Conservation (phyloP, 495 filamentous ascomycete species). For the Tetracladium marchalianum region DNA sequence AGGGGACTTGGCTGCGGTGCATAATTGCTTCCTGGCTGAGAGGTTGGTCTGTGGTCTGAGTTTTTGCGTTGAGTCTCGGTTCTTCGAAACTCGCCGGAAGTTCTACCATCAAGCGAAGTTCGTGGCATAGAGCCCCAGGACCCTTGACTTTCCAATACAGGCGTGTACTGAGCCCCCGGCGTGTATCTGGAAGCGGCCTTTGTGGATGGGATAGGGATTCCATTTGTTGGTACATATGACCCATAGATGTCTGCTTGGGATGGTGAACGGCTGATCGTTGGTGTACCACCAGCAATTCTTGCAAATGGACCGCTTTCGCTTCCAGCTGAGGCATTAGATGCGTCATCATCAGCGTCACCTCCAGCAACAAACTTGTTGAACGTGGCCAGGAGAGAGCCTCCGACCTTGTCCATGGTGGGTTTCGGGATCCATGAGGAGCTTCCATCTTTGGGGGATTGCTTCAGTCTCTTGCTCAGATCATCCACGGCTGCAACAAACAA, state of each 20-base stretch:
- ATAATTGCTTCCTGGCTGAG: conserved; percentile 10
- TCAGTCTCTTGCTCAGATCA: conserved; percentile 71
- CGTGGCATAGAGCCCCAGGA: conserved; percentile 33
- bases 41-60: conserved; percentile 30
- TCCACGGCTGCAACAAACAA: conserved; percentile 66
- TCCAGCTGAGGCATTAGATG: conserved; percentile 43
- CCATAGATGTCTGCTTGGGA: conserved; percentile 72
- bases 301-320: conserved; percentile 69
- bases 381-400: conserved; percentile 72
- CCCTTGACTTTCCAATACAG: conserved; percentile 18
- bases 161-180: conserved; percentile 31
- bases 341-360: conserved; percentile 60
- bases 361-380: conserved; percentile 95
- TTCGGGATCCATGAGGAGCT: conserved; percentile 72
- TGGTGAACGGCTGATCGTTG: conserved; percentile 70
- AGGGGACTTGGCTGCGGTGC: conserved; percentile 8
- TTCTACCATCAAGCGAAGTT: conserved; percentile 34
- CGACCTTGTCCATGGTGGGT: conserved; percentile 91
- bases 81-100: conserved; percentile 23
- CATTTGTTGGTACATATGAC: conserved; percentile 25
- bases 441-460: conserved; percentile 70
- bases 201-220: conserved; percentile 11
- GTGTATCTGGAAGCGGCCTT: conserved; percentile 53
- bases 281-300: conserved; percentile 65
- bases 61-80: conserved; percentile 33